phyloP scores from a whole-genome alignment of 2,329 filamentous ascomycete species.

The Alternaria sp. region DNA sequence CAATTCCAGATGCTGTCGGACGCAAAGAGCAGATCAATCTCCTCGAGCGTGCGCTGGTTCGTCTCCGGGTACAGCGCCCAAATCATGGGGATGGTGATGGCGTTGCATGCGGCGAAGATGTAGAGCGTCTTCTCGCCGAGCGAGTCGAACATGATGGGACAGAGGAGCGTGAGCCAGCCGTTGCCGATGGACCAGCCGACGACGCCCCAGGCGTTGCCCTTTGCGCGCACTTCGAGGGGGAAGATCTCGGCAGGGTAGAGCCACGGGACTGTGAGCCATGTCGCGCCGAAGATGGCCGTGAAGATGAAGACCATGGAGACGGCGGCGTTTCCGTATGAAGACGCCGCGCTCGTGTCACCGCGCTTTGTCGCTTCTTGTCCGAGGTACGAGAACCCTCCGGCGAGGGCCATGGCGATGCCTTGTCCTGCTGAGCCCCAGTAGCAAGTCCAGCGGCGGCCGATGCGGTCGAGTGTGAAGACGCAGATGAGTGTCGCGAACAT shows the following conservation, averaged over 20 bases:
- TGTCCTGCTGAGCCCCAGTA: slow-evolving; percentile 72
- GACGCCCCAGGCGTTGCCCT: slow-evolving; percentile 78
- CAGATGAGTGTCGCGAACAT: slow-evolving; percentile 71
- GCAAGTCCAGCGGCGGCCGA: slow-evolving; percentile 71
- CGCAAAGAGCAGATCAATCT: slow-evolving; percentile 76
- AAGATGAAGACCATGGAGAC: slow-evolving; percentile 75
- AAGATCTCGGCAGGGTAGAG: slow-evolving; percentile 77
- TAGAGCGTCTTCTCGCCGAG: slow-evolving; percentile 75
- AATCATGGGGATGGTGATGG: slow-evolving; percentile 70
- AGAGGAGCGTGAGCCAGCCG: slow-evolving; percentile 62
- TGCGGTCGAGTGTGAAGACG: slow-evolving; percentile 72
- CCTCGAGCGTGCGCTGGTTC: slow-evolving; percentile 74
- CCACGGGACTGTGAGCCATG: slow-evolving; percentile 64
- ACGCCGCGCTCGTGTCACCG: slow-evolving; percentile 55
- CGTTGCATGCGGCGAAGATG: slow-evolving; percentile 73
- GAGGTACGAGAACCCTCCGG: slow-evolving; percentile 66
- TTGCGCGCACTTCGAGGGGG: slow-evolving; percentile 71
- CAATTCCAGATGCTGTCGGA: slow-evolving; percentile 71
- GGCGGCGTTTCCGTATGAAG: slow-evolving; percentile 66
- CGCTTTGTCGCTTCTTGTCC: slow-evolving; percentile 57
- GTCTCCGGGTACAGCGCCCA: slow-evolving; percentile 78
- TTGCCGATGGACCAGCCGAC: slow-evolving; percentile 79
- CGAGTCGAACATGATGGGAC: slow-evolving; percentile 58
- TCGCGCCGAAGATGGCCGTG: slow-evolving; percentile 68
- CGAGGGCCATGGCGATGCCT: slow-evolving; percentile 71